Evolutionary conservation across 192 early-diverging fungal species (phyloP).

Genomic region (Dissophora globulifera): DNA sequence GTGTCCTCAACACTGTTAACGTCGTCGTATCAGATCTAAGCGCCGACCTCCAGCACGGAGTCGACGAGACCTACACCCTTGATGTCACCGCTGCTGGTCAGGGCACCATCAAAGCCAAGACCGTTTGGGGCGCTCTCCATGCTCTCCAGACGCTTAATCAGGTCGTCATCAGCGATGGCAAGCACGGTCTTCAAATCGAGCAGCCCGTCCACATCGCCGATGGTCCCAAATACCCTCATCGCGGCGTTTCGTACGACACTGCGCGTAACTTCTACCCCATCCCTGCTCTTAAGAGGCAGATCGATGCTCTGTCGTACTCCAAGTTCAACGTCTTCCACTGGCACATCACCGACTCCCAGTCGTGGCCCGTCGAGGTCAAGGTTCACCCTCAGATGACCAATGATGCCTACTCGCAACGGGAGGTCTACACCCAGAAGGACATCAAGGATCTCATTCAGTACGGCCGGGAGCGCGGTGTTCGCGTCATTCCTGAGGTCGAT

Average conservation of each 20-base stretch:
- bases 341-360: slow-evolving; percentile 71
- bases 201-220: slow-evolving; percentile 70
- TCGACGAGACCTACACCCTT: slow-evolving; percentile 78
- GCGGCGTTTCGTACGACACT: slow-evolving; percentile 79
- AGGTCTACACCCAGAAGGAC: slow-evolving; percentile 77
- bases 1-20: slow-evolving; percentile 34
- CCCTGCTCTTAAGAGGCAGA: slow-evolving; percentile 62
- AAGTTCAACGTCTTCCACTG: slow-evolving; percentile 88
- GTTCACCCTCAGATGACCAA: slow-evolving; percentile 71
- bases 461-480: slow-evolving; percentile 77
- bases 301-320: slow-evolving; percentile 75
- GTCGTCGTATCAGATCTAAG: slow-evolving; percentile 60
- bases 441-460: slow-evolving; percentile 74
- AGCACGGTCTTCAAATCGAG: slow-evolving; percentile 56
- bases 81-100: slow-evolving; percentile 63
- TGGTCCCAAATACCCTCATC: slow-evolving; percentile 70
- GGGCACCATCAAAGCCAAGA: slow-evolving; percentile 68
- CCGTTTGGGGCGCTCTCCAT: slow-evolving; percentile 75
- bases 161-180: slow-evolving; percentile 60
- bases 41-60: slow-evolving; percentile 65
- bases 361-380: slow-evolving; percentile 68
- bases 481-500: slow-evolving; percentile 90
- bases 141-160: slow-evolving; percentile 81
- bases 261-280: slow-evolving; percentile 75
- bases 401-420: slow-evolving; percentile 71